Percentiles rank a stretch among this genome's conserved stretches.
phyloP scores from a whole-genome alignment of 345 rosid genomes.

The Hypericum androsaemum region DNA sequence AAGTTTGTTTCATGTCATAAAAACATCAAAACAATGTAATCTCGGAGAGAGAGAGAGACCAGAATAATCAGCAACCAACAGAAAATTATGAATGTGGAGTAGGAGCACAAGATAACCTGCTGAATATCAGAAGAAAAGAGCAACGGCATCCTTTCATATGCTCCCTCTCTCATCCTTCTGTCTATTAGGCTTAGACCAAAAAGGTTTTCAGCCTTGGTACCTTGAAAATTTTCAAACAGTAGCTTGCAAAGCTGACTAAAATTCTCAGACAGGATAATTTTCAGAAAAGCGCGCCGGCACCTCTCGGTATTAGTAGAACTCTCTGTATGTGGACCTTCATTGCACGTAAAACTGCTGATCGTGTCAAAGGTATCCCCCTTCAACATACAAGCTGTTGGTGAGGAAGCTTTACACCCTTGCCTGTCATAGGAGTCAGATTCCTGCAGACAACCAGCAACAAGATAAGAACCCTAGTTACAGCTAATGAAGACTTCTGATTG shows the following conservation, averaged over 20 bases:
- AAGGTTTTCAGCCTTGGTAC: constrained; percentile 42
- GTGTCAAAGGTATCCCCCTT: constrained; percentile 32
- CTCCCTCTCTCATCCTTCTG: constrained; percentile 68
- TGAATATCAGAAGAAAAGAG: constrained; percentile 55
- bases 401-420: constrained; percentile 16
- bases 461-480: neutral
- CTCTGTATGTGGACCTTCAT: constrained; percentile 28
- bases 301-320: constrained; percentile 32
- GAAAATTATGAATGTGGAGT: constrained; percentile 5
- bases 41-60: too few relatives aligned
- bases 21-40: too few relatives aligned
- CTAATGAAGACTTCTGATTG: too few relatives aligned
- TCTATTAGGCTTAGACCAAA: constrained; percentile 43
- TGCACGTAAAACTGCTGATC: constrained; percentile 22
- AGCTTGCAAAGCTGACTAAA: constrained; percentile 64
- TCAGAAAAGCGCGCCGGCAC: constrained; percentile 56
- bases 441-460: constrained; percentile 27
- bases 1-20: too few relatives aligned
- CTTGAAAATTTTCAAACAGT: constrained; percentile 65
- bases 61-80: neutral
- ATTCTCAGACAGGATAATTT: constrained; percentile 56
- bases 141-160: constrained; percentile 55
- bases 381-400: constrained; percentile 15
- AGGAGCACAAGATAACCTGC: constrained; percentile 31
- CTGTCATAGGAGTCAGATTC: constrained; percentile 29